These are phyloP conservation scores for Xylaria sp. DNA, from an alignment of 2,329 filamentous ascomycete species.

Conservation along the genomic window DNA sequence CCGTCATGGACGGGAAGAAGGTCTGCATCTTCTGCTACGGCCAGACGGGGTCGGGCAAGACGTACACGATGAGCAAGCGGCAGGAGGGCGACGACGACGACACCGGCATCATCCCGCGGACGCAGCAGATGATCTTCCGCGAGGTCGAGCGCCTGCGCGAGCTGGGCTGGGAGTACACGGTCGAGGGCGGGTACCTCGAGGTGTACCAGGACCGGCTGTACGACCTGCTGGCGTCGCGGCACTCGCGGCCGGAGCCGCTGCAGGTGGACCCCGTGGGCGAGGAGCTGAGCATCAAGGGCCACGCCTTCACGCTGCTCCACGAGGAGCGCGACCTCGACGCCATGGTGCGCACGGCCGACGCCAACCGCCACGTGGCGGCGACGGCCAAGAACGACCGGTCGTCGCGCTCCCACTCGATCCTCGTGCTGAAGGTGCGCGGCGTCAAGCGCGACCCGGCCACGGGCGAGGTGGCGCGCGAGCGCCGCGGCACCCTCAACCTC, in stretches of 20 bases:
- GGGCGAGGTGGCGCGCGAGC: slow-evolving; percentile 65
- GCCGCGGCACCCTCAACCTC: slow-evolving; percentile 88
- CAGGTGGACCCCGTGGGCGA: slow-evolving; percentile 35
- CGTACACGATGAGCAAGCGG: slow-evolving; percentile 75
- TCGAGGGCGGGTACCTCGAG: slow-evolving; percentile 94
- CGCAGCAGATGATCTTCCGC: slow-evolving; percentile 90
- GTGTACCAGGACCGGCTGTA: slow-evolving; percentile 98
- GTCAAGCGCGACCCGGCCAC: slow-evolving; percentile 70
- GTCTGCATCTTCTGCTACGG: slow-evolving; percentile 99
- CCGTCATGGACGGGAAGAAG: slow-evolving; percentile 94
- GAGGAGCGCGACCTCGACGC: slow-evolving; percentile 78
- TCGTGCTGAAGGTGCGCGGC: slow-evolving; percentile 81
- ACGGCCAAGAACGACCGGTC: slow-evolving; percentile 98
- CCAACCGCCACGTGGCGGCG: slow-evolving; percentile 88
- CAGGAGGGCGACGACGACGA: slow-evolving; percentile 60
- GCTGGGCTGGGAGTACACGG: slow-evolving; percentile 91
- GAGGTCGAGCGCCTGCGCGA: slow-evolving; percentile 81
- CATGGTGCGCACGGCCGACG: slow-evolving; percentile 78
- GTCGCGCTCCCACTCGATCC: slow-evolving; percentile 92
- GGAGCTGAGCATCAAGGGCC: slow-evolving; percentile 37
- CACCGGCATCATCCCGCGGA: slow-evolving; percentile 94
- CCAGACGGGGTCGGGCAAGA: slow-evolving; percentile 96
- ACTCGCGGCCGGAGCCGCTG: slow-evolving; percentile 73
- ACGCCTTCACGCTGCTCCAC: slow-evolving; percentile 58
- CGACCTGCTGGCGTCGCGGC: slow-evolving; percentile 69